Base-by-base conservation (phyloP, 169 alveolate species). In the Cryptosporidium canis region DNA sequence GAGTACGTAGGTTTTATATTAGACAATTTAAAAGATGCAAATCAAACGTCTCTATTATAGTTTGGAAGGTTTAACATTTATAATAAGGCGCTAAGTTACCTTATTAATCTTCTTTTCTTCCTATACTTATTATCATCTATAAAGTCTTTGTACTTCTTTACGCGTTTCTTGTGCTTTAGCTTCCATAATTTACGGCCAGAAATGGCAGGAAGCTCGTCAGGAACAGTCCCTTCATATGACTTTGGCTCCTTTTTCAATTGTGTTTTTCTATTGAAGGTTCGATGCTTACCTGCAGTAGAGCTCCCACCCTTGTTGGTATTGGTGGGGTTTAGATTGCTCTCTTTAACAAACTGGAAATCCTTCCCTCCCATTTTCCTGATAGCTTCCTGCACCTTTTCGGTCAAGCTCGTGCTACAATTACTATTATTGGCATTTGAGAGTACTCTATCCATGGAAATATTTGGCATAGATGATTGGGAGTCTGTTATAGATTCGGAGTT, bases 181-280 rank as follows among this genome's bases (percentile, higher is more conserved):
- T 90, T 92, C 91, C 93, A 92, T 58, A 92, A 18, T 61, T 90
- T 90, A 41, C 93, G 85, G 8, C 93, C 93, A 2, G 93, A 90
- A 9, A 85, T 70, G 1, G 90, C 90, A n/a, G 93, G 91, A 68
- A 90, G 82, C 27, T 61, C 66, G 41, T 90, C 93, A 1, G 93
- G 92, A 37, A 85, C 71, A 47, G 85, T 56, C 43, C 65, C 72
- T 29, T 67, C 85, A 51, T 83, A 83, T 29, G 51, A 27, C 55
- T 70, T 70, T 9, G 93, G 93, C 83, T 83, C 91, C 66, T 64
- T 70, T 41, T 82, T 85, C 27, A 90, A 90, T 66, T 90, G 93
- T 9, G 82, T 37, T 45, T 71, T 71, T 24, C 93, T 82, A 4
- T 70, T 51, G 11, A 90, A 61, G 29, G 3, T 43, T 41, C 55